Percentiles rank a stretch among this genome's conserved stretches.
phyloP scores from a whole-genome alignment of 192 early-diverging fungal genomes.

The Phycomyces blakesleeanus region DNA sequence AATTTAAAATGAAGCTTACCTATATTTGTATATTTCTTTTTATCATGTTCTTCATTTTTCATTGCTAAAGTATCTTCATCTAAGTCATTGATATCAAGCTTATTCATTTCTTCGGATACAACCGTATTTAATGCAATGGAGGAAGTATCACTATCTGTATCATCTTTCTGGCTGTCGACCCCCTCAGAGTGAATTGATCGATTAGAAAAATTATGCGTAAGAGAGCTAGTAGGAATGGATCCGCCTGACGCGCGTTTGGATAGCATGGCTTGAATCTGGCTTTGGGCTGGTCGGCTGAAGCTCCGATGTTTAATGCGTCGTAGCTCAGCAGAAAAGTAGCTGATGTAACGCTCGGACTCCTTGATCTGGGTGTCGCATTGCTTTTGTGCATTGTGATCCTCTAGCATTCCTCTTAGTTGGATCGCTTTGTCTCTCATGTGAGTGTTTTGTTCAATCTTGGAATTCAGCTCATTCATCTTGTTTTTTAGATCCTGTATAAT shows the following conservation, averaged over 20 bases:
- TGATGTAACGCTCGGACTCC: slow-evolving; percentile 64
- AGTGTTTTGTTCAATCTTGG: slow-evolving; percentile 38
- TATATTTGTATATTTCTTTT: neutral
- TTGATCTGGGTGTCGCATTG: slow-evolving; percentile 74
- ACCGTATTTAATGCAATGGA: no score
- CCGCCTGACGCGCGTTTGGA: no score
- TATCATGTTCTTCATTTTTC: neutral
- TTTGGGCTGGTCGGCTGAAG: slow-evolving; percentile 1
- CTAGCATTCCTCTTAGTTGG: slow-evolving; percentile 54
- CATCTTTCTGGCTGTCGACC: no score
- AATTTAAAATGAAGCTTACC: neutral
- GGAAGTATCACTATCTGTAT: no score
- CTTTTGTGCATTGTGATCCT: slow-evolving; percentile 60
- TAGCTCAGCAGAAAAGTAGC: slow-evolving; percentile 65
- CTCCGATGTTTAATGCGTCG: neutral
- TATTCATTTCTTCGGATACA: no score
- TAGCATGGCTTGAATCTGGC: neutral
- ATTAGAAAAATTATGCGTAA: no score
- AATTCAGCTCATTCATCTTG: slow-evolving; percentile 32
- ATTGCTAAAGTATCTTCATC: neutral
- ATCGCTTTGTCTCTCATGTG: slow-evolving; percentile 44
- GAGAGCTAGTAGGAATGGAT: no score
- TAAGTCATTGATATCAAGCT: no score
- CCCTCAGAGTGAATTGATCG: no score
- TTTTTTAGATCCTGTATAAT: no score